Evolutionary conservation across 2,329 filamentous ascomycete species (phyloP).

Genomic region (Talaromyces atroroseus): DNA sequence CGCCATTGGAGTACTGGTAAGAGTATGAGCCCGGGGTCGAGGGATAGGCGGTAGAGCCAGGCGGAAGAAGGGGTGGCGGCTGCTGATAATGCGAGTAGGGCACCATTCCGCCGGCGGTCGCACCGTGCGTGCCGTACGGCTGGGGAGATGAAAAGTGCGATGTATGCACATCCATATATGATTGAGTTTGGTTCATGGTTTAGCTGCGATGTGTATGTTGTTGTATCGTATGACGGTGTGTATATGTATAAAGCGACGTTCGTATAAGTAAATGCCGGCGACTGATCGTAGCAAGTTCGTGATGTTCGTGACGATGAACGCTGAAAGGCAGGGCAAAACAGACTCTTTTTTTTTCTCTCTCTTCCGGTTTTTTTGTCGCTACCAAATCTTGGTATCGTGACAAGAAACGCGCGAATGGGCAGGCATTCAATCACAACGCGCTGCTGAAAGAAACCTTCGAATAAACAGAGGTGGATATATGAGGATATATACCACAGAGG

Average conservation of each 20-base stretch:
- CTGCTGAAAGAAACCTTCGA: not conserved
- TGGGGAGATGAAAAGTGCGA: conserved; percentile 73
- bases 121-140: conserved; percentile 67
- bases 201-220: conserved; percentile 22
- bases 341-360: conserved; percentile 15
- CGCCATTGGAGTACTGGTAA: conserved; percentile 63
- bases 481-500: conserved; percentile 1
- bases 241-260: conserved; percentile 5
- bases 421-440: conserved; percentile 6
- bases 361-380: conserved; percentile 5
- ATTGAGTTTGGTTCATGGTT: conserved; percentile 74
- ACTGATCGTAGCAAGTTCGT: conserved; percentile 28
- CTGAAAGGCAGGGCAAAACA: conserved; percentile 20
- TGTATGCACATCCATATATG: conserved; percentile 79
- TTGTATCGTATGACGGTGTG: not conserved
- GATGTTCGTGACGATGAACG: conserved; percentile 28
- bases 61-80: conserved; percentile 70
- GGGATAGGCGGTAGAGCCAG: conserved; percentile 64
- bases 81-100: conserved; percentile 70
- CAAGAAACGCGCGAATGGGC: not conserved
- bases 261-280: conserved; percentile 17
- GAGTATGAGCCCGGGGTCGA: conserved; percentile 53
- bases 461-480: not conserved
- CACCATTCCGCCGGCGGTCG: conserved; percentile 65
- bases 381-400: not conserved